Evolutionary conservation across 2,329 filamentous ascomycete genomes (phyloP).

Genomic region (Cladophialophora psammophila): DNA sequence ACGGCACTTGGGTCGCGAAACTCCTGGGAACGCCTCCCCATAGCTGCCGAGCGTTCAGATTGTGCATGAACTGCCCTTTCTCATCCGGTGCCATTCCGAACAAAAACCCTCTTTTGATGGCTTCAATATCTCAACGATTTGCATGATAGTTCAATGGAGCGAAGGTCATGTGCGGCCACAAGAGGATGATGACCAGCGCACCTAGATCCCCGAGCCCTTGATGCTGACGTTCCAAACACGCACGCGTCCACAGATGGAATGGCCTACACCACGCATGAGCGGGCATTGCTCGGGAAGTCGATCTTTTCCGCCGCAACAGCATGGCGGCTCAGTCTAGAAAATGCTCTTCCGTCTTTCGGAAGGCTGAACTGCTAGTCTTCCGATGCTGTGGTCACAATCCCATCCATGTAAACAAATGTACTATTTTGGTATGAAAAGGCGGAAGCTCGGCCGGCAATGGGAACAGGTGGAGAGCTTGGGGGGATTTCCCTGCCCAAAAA

Average conservation of each 20-base stretch:
- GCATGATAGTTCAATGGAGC: neutral
- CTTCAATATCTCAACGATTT: neutral
- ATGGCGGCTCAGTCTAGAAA: conserved; percentile 1
- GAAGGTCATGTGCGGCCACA: conserved; percentile 12
- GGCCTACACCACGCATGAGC: conserved; percentile 13
- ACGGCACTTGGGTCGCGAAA: conserved; percentile 16
- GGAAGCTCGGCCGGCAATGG: conserved; percentile 26
- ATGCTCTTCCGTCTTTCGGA: conserved; percentile 7
- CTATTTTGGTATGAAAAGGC: conserved; percentile 35
- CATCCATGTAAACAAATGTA: conserved; percentile 36
- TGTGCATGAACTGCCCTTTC: conserved; percentile 8
- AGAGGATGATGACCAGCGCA: conserved; percentile 5
- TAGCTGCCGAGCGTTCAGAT: neutral
- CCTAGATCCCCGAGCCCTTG: conserved; percentile 9
- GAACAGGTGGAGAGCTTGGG: conserved; percentile 27
- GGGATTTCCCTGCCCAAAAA: conserved; percentile 16
- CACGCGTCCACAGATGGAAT: neutral
- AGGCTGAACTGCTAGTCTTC: conserved; percentile 3
- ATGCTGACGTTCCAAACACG: conserved; percentile 3
- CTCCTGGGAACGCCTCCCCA: neutral
- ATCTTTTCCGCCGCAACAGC: conserved; percentile 6
- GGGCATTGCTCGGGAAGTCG: conserved; percentile 15
- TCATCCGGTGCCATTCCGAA: conserved; percentile 7
- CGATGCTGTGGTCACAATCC: conserved; percentile 11
- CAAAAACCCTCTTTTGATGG: conserved; percentile 1